phyloP scores from a whole-genome alignment of 2,329 filamentous ascomycete species.

The Elsinoe arachidis region DNA sequence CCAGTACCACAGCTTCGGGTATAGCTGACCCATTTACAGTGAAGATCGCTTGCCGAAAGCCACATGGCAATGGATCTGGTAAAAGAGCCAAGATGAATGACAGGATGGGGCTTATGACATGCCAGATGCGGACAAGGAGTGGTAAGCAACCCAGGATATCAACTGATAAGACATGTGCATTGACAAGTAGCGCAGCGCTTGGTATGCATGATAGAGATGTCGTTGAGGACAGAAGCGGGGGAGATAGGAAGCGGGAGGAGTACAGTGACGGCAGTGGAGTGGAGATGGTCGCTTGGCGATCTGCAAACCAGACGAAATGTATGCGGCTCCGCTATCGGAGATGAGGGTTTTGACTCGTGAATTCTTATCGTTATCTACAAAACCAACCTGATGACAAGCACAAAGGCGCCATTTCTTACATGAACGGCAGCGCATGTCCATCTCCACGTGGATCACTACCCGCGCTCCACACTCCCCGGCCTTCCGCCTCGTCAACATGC shows the following conservation, averaged over 20 bases:
- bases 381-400: too few species aligned
- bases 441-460: slow-evolving; percentile 86
- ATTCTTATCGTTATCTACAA: background rate
- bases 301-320: too few species aligned
- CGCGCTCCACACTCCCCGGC: slow-evolving; percentile 68
- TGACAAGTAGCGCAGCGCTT: background rate
- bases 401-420: background rate
- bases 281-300: slow-evolving; percentile 1
- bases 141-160: background rate
- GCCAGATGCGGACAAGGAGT: background rate
- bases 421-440: slow-evolving; percentile 54
- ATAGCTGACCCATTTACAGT: background rate
- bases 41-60: background rate
- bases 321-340: slow-evolving; percentile 3
- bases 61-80: slow-evolving; percentile 1
- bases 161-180: background rate
- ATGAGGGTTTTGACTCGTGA: background rate
- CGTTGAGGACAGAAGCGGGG: background rate
- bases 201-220: background rate
- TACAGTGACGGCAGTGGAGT: slow-evolving; percentile 4
- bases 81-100: slow-evolving; percentile 7
- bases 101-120: background rate
- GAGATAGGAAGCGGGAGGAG: slow-evolving; percentile 4
- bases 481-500: slow-evolving; percentile 58
- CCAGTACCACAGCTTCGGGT: background rate